phyloP scores from a whole-genome alignment of 805 yeast species.

The Candida nonsorbophila region DNA sequence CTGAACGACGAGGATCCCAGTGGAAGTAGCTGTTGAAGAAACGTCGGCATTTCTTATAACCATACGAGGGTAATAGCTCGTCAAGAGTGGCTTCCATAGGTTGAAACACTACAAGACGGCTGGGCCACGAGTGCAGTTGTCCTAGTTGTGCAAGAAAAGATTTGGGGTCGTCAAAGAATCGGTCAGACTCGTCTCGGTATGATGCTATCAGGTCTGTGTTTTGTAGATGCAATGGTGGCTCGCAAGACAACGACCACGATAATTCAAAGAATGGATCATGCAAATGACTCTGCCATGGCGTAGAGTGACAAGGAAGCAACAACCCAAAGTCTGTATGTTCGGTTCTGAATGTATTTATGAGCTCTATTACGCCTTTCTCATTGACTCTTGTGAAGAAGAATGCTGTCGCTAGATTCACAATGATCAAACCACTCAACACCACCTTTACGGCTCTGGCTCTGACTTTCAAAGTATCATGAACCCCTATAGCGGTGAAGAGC shows the following conservation, averaged over 20 bases:
- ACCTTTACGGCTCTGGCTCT: slow-evolving; percentile 2
- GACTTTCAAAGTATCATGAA: slow-evolving; percentile 7
- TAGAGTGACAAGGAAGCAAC: slow-evolving; percentile 93
- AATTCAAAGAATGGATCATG: slow-evolving; percentile 46
- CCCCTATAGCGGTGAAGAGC: slow-evolving; percentile 42
- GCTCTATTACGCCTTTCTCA: slow-evolving; percentile 81
- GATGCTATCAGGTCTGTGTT: slow-evolving; percentile 18
- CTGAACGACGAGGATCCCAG: slow-evolving; percentile 78
- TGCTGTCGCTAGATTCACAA: slow-evolving; percentile 38
- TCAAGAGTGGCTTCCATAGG: slow-evolving; percentile 46
- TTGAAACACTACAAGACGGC: slow-evolving; percentile 68
- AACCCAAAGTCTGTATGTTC: slow-evolving; percentile 54
- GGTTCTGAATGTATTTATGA: slow-evolving; percentile 52
- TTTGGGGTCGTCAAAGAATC: slow-evolving; percentile 63
- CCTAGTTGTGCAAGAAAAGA: slow-evolving; percentile 42
- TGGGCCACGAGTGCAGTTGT: slow-evolving; percentile 49
- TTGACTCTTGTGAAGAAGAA: slow-evolving; percentile 59
- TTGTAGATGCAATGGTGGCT: slow-evolving; percentile 66
- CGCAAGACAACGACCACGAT: slow-evolving; percentile 83
- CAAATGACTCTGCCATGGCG: slow-evolving; percentile 87
- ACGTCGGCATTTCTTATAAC: slow-evolving; percentile 44
- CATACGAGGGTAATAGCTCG: slow-evolving; percentile 31
- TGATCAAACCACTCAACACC: slow-evolving; percentile 15
- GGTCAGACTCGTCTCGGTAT: slow-evolving; percentile 86
- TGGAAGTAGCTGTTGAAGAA: slow-evolving; percentile 78